Evolutionary conservation across 768 basidiomycete species (phyloP).

Genomic region (Pisolithus albus): DNA sequence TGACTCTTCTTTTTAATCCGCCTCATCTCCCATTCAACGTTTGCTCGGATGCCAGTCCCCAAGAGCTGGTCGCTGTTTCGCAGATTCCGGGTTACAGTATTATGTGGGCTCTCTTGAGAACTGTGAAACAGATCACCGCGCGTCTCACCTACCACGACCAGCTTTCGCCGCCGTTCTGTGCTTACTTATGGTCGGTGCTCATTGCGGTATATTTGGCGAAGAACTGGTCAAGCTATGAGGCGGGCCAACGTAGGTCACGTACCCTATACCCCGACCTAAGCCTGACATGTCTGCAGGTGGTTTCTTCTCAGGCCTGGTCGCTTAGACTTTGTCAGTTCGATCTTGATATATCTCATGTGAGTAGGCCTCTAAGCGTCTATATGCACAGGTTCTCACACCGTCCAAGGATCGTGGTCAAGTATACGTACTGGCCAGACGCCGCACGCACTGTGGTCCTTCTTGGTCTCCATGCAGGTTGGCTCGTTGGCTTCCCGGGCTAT

Average conservation of each 20-base stretch:
- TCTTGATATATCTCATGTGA: conserved; percentile 35
- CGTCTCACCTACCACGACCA: conserved; percentile 6
- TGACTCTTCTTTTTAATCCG: conserved; percentile 9
- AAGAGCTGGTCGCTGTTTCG: conserved; percentile 28
- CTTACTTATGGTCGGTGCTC: conserved; percentile 27
- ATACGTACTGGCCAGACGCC: conserved; percentile 34
- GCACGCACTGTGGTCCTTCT: conserved; percentile 27
- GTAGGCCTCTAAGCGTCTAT: not conserved
- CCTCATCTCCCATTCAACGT: conserved; percentile 5
- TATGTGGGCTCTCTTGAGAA: conserved; percentile 23
- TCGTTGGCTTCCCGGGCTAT: not conserved
- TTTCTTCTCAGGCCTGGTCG: conserved; percentile 27
- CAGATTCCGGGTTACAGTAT: conserved; percentile 26
- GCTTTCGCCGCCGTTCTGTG: conserved; percentile 29
- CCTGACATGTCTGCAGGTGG: conserved; percentile 21
- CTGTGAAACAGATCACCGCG: not conserved
- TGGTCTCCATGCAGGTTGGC: conserved; percentile 7
- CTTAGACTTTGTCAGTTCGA: conserved; percentile 27
- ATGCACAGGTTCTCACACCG: not conserved
- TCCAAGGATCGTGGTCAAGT: conserved; percentile 34
- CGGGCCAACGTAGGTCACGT: conserved; percentile 27
- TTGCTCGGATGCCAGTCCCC: not conserved
- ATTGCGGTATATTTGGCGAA: conserved; percentile 30
- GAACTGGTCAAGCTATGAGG: conserved; percentile 29
- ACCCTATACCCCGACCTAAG: not conserved